phyloP scores from a whole-genome alignment of 306 rosid species.

The Cajanus cajan region DNA sequence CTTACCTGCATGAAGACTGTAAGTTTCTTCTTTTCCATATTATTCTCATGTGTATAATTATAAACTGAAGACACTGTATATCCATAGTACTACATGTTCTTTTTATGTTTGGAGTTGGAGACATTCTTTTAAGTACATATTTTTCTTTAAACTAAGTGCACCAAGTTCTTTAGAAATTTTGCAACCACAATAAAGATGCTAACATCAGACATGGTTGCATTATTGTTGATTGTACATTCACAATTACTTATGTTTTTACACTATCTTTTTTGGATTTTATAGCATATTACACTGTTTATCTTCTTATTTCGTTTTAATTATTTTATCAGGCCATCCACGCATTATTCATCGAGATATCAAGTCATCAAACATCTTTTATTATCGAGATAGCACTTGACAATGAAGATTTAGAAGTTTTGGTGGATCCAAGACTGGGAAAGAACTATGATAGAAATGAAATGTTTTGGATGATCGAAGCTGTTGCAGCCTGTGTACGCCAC shows the following conservation, averaged over 20 bases:
- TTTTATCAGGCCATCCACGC: conserved; percentile 93
- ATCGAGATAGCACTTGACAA: conserved; percentile 73
- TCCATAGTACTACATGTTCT: neutral
- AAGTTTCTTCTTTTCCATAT: conserved; percentile 36
- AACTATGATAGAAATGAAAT: conserved; percentile 61
- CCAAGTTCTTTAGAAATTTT: conserved; percentile 2
- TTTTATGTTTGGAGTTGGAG: neutral
- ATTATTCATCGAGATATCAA: conserved; percentile 97
- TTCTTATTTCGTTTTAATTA: conserved; percentile 30
- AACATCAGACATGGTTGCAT: conserved; percentile 2
- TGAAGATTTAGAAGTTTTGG: conserved; percentile 57
- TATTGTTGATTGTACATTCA: neutral
- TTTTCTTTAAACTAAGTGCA: neutral
- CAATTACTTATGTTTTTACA: neutral
- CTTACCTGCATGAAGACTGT: conserved; percentile 98
- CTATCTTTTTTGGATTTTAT: neutral
- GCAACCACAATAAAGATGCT: conserved; percentile 4
- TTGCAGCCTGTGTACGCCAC: conserved; percentile 92
- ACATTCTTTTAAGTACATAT: conserved; percentile 7
- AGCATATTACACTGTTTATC: neutral
- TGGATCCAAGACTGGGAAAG: conserved; percentile 70
- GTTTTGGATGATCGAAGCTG: conserved; percentile 91
- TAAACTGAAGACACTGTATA: neutral
- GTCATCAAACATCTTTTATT: conserved; percentile 97
- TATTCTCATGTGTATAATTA: neutral